Conservation (phyloP, 331 rosid genomes). For the Dryas integrifolia region DNA sequence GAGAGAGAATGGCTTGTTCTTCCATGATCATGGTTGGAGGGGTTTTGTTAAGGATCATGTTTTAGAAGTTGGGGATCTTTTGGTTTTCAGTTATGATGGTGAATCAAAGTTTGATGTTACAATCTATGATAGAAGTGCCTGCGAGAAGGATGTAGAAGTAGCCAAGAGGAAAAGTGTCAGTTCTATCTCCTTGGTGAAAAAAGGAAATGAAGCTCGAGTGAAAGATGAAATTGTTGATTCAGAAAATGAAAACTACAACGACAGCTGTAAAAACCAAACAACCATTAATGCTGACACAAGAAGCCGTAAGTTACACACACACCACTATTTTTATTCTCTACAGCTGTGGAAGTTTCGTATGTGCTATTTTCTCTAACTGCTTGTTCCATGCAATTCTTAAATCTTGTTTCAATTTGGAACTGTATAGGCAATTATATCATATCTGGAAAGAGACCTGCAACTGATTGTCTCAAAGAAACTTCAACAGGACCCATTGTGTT, state of each 20-base stretch:
- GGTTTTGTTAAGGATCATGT: slow-evolving; percentile 13
- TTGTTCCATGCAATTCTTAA: too few species aligned
- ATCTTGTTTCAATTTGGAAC: not conserved
- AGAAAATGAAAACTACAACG: not conserved
- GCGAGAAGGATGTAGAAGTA: slow-evolving; percentile 4
- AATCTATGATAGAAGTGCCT: slow-evolving; percentile 3
- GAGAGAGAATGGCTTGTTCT: slow-evolving; percentile 2
- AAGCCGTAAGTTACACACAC: not conserved
- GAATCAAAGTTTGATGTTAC: not conserved
- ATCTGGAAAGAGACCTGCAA: not conserved
- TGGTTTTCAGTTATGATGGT: slow-evolving; percentile 1
- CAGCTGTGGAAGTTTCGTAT: not conserved
- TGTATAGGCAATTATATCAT: not conserved
- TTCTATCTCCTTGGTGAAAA: not conserved
- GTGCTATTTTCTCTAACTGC: not conserved
- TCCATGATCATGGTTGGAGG: slow-evolving; percentile 13
- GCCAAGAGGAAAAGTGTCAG: not conserved
- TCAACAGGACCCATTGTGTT: not conserved
- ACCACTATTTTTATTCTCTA: not conserved
- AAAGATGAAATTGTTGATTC: slow-evolving; percentile 1
- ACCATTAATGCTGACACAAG: not conserved
- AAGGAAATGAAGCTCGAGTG: not conserved
- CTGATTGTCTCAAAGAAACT: not conserved
- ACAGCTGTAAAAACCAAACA: not conserved
- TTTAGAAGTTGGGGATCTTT: slow-evolving; percentile 10